Base-by-base conservation (phyloP, 2,329 filamentous ascomycete species). In the Plectosphaerella cucumerina region DNA sequence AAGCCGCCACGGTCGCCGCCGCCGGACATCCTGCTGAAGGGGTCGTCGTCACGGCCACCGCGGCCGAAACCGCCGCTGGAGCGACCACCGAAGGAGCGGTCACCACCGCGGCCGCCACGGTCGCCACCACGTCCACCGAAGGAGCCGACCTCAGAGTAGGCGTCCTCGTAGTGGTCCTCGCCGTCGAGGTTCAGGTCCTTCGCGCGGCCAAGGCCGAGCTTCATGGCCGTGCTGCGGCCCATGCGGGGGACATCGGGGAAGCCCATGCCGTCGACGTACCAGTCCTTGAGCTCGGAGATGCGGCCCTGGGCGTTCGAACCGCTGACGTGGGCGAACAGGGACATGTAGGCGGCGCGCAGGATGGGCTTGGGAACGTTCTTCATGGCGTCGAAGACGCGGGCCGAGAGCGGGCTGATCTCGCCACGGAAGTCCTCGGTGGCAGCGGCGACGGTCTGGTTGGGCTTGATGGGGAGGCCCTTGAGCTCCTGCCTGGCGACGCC, bases 401-500 rank as follows among this genome's bases (percentile, higher is more conserved):
- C 22, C 35, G 37, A 17, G 22, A 42, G 15, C 21, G 22, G 3
- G 77, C 74, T n/a, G 22, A 18, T 35, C 23, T 50, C 1, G 73
- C 75, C 3, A 76, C n/a, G 31, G 41, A 80, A 66, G 37, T 82
- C 80, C 57, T 80, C 76, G 4, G 64, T 58, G 1, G 86, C 76
- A 26, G 73, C 70, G 50, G 76, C 66, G 1, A 90, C 64, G 1
- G 70, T 70, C 5, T 67, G 61, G 57, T 82, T 80, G 6, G 74
- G 73, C 60, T 82, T 68, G 57, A 90, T 74, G 14, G 85, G 85
- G 14, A 91, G 72, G 4, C 76, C 76, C 5, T 67, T 64, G 49
- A 92, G 75, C 45, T 80, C 71, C 10, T 62, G 59, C 43, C 79
- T 73, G 3, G 81, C 72, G 43, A 70, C 65, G 0, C 56, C 17